phyloP scores from a whole-genome alignment of 139 green algal genomes.

The Coelastrella sp. region DNA sequence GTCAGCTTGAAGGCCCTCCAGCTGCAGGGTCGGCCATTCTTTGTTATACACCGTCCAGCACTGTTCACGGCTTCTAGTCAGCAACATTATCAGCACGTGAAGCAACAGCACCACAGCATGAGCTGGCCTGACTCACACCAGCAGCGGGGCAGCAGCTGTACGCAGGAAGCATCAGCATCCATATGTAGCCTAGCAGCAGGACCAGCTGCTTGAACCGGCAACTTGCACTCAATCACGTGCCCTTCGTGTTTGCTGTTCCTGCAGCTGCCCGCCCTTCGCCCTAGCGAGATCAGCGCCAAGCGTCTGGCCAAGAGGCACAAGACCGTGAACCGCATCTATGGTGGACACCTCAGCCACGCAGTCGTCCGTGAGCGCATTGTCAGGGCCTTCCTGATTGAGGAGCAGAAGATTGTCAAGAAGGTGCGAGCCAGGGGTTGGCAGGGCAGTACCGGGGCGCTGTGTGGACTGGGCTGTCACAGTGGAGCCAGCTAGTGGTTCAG shows the following conservation, averaged over 20 bases:
- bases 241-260: neutral
- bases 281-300: slow-evolving; percentile 77
- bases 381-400: slow-evolving; percentile 97
- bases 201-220: too few relatives aligned
- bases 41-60: too few relatives aligned
- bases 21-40: neutral
- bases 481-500: too few relatives aligned
- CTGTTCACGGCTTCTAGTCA: too few relatives aligned
- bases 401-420: slow-evolving; percentile 99
- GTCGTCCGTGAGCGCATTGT: slow-evolving; percentile 95
- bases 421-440: slow-evolving; percentile 60
- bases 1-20: neutral
- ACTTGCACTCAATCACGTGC: too few relatives aligned
- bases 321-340: slow-evolving; percentile 95
- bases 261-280: slow-evolving; percentile 74
- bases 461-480: too few relatives aligned
- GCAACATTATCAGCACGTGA: too few relatives aligned
- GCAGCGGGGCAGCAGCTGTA: neutral
- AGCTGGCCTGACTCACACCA: neutral
- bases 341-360: slow-evolving; percentile 88
- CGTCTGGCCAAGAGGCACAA: slow-evolving; percentile 93
- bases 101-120: neutral
- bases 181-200: too few relatives aligned
- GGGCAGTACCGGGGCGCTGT: too few relatives aligned
- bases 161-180: too few relatives aligned